Base-by-base conservation (phyloP, 148 eudicot species). In the Rhododendron ferrugineum region DNA sequence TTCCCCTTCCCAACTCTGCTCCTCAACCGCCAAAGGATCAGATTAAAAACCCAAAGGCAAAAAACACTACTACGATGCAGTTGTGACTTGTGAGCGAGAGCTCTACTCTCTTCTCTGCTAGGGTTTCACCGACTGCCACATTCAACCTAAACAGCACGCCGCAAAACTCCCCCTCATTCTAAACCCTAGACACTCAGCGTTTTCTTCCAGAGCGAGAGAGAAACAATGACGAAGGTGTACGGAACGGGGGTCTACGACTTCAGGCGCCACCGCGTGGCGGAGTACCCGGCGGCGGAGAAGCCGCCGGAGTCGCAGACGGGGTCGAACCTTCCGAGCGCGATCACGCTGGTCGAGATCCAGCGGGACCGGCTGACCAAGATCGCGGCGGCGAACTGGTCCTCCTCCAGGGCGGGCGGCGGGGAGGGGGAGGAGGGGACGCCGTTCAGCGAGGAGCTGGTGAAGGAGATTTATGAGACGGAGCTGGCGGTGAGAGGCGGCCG, bases 241-340 rank as follows among this genome's bases (percentile, higher is more conserved):
- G 99, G 99, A 20, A 95, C 98, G 34, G 99, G 98, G 23, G 85
- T 87, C 30, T 95, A 83, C 90, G 98, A 95, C 68, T 96, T 96
- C 98, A 91, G 90, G 90, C 93, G 99, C 84, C 99, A 95, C 89
- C 93, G 90, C n/a, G 99, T 96, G 44, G 99, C 99, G 47, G 99
- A 96, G 86, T 96, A 96, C 85, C 98, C 98, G n/a, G 90, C 22
- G 28, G 86, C 87, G 37, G 83, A 90, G 26, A 88, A 88, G 78
- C 88, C 91, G 36, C 79, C 87, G 30, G 94, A 92, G 44, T 87
- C 93, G 50, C 88, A 86, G 85, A 87, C 92, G 10, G 83, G 84
- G 7, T 88, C 92, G 72, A 87, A 77, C 76, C 82, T 90, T 22
- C 92, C 98, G 13, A 91, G 86, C 86, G 90, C 95, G 15, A 94